Evolutionary conservation across 257 asterid genomes (phyloP), one percentile per base, ranked within the genome.

Genomic region (Solanum dulcamara): DNA sequence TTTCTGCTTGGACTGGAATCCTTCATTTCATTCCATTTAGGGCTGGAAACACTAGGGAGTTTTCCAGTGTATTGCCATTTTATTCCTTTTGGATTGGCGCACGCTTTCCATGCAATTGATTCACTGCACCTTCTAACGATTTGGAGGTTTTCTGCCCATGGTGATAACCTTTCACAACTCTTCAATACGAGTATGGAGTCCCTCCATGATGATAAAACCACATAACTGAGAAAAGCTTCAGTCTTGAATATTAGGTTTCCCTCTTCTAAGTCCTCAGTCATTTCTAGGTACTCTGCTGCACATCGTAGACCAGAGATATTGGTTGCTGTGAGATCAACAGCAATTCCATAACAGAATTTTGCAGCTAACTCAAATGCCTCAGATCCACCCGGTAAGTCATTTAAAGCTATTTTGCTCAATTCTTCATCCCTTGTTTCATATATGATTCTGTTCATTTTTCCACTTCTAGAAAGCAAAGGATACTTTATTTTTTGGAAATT

Each of bases 261-360:
- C 88, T 96, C 98, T 84, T 95, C 99, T 68, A 96, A 89, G 84
- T 96, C 98, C 90, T 96, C 99, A 0, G 99, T 96, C 99, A 96
- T 96, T 89, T 96, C 99, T 4, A 96, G 85, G 85, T 91, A 95
- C 90, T 96, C 99, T 0, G 99, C 98, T 2, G 98, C 95, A 83
- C 99, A 94, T 89, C 98, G 87, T 13, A 96, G 86, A 48, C 99
- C 94, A 24, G 99, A 96, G 83, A 96, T 93, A 85, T 92, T 93
- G 10, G 92, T 90, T 2, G 98, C 98, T 5, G 98, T 89, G 80
- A 96, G 89, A 89, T 96, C 99, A 77, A 94, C 98, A 4, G 98
- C 93, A 26, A 96, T 90, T 17, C 98, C 98, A 50, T 96, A 96
- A 90, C 98, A 96, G 95, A 96, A 96, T 12, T 94, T 94, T 2